These are phyloP conservation scores for Gastrolobium villosum DNA, from an alignment of 306 rosid genomes.

Conservation along the genomic window DNA sequence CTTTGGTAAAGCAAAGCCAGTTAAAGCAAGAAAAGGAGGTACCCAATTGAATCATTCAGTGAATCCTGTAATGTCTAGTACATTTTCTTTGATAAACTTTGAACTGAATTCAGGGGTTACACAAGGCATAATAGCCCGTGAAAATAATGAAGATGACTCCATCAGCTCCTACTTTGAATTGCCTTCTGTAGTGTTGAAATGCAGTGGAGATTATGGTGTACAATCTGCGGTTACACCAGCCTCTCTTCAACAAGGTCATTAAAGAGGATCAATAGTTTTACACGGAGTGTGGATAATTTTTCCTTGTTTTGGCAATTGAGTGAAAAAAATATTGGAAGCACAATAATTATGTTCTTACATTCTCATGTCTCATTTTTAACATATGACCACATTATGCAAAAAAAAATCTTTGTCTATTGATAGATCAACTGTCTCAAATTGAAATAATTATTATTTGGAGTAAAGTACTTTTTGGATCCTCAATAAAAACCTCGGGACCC, in stretches of 20 bases:
- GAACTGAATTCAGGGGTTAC: conserved; percentile 77
- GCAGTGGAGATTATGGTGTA: conserved; percentile 53
- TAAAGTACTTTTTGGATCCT: too few species aligned
- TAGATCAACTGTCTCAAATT: too few species aligned
- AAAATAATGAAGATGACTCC: conserved; percentile 61
- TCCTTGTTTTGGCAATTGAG: background rate
- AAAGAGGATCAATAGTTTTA: background rate
- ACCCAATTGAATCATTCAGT: conserved; percentile 40
- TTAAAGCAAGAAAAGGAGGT: conserved; percentile 57
- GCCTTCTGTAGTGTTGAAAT: conserved; percentile 65
- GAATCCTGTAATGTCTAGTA: conserved; percentile 63
- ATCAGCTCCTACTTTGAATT: conserved; percentile 77
- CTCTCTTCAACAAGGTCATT: conserved; percentile 1
- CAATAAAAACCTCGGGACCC: too few species aligned
- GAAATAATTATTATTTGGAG: too few species aligned
- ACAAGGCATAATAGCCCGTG: conserved; percentile 51
- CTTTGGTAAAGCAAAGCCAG: conserved; percentile 65
- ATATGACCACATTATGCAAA: too few species aligned
- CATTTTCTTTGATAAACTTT: conserved; percentile 80
- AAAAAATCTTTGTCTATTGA: too few species aligned
- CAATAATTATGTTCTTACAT: background rate
- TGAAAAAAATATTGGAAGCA: background rate
- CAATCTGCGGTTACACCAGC: conserved; percentile 57
- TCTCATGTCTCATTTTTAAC: too few species aligned
- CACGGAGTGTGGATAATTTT: background rate